Evolutionary conservation across 345 rosid genomes (phyloP), one percentile per base, ranked within the genome.

Genomic region (Leavenworthia alabamica): DNA sequence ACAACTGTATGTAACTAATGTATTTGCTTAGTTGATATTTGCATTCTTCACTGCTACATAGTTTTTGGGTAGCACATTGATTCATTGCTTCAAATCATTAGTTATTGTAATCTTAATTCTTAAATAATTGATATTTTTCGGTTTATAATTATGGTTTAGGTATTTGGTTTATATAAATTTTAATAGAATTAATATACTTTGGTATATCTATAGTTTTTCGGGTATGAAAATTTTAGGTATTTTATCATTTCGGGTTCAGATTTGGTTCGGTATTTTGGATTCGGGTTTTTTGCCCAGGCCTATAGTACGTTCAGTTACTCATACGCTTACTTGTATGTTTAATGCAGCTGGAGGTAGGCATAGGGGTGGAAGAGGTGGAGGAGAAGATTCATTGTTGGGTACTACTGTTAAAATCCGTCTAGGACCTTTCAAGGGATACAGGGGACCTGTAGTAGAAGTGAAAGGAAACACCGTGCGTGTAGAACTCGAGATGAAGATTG

Each of bases 401-500:
- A 84, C 94, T 41, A 85, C 94, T 0, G 82, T 93, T 9, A 93
- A 86, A 75, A 75, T 87, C 61, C 96, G 91, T 12, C 81, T 58
- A 64, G 99, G 99, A 37, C 86, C 84, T 64, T 82, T 47, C 62
- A 89, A 93, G 79, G 97, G 94, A 42, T 87, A 79, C 64, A 89
- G 87, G 51, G 99, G 97, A 22, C 86, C 96, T 62, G 96, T 93
- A 60, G 78, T 77, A 29, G 99, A 87, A 48, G 76, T 93, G 61
- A 87, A 89, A 78, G 99, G 90, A 46, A 81, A 67, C 37, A 56
- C 70, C 5, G 94, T 89, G 72, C 86, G 96, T 65, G 94, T 93
- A 37, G 99, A 93, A 69, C 71, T 93, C 61, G 99, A 93, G 53
- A 93, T 89, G 97, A 89, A 79, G 80, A 82, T 89, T 75, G 85